Conservation (phyloP, 257 asterid species). For the Solanum chmielewskii region DNA sequence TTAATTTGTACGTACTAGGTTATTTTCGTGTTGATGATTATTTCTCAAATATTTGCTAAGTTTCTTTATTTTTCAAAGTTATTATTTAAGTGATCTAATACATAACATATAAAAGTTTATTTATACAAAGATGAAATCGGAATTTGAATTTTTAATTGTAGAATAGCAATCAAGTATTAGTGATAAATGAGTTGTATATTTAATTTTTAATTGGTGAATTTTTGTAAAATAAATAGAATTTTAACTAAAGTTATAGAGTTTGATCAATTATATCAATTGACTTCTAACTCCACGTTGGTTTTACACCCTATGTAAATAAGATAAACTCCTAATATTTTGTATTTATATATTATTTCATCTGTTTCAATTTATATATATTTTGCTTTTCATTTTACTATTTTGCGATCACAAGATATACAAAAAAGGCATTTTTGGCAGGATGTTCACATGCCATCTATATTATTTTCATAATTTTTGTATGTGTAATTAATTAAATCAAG, state of each 20-base stretch:
- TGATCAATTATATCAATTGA: too few species aligned
- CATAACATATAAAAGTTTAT: not conserved
- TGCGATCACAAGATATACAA: not conserved
- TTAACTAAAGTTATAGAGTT: too few species aligned
- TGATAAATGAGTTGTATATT: too few species aligned
- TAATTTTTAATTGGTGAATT: too few species aligned
- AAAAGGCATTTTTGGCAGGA: not conserved
- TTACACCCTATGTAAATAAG: not conserved
- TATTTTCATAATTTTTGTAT: rapidly evolving
- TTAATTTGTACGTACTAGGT: too few species aligned
- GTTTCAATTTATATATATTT: not conserved
- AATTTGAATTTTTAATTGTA: too few species aligned
- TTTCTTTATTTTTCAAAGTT: not conserved
- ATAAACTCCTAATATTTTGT: too few species aligned
- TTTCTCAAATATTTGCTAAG: not conserved
- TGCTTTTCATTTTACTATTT: not conserved
- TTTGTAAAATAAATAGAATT: too few species aligned
- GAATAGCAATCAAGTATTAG: not conserved
- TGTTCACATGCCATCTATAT: not conserved
- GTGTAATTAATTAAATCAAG: not conserved
- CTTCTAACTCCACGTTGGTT: too few species aligned
- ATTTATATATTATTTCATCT: too few species aligned
- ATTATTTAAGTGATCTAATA: not conserved
- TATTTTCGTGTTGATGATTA: not conserved
- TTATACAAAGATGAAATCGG: not conserved